Conservation (phyloP, 2,329 filamentous ascomycete species). For the Cytospora piceae region DNA sequence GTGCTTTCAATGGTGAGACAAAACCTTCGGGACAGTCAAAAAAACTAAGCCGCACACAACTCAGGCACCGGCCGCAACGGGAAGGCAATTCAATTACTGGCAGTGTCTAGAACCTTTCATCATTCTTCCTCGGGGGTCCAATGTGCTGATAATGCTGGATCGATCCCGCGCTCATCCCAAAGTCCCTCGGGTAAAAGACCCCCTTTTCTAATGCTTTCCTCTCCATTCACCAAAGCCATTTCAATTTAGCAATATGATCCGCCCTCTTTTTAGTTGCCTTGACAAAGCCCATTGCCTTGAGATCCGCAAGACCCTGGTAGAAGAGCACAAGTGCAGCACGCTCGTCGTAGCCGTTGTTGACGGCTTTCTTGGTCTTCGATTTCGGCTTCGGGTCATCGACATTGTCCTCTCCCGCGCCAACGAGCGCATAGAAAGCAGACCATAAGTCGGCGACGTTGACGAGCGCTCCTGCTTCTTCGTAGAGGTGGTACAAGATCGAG, state of each 20-base stretch:
- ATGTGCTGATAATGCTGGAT: background rate
- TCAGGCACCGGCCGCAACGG: background rate
- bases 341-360: conserved; percentile 50
- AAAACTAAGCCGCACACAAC: background rate
- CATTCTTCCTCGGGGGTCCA: background rate
- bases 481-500: conserved; percentile 77
- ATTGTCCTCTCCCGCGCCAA: conserved; percentile 50
- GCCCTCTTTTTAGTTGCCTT: conserved; percentile 89
- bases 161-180: background rate
- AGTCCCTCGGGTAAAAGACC: background rate
- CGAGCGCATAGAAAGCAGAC: conserved; percentile 72
- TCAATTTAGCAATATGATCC: conserved; percentile 90
- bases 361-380: conserved; percentile 35
- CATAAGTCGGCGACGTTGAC: conserved; percentile 82
- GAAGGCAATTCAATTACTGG: background rate
- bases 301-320: conserved; percentile 81
- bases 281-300: conserved; percentile 83
- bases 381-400: conserved; percentile 44
- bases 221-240: conserved; percentile 62
- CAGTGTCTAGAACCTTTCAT: conserved; percentile 3
- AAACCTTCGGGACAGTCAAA: conserved; percentile 3
- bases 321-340: conserved; percentile 72
- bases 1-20: background rate
- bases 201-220: conserved; percentile 10
- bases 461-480: conserved; percentile 74